Evolutionary conservation across 331 rosid genomes (phyloP).

Genomic region (Cydonia oblonga): DNA sequence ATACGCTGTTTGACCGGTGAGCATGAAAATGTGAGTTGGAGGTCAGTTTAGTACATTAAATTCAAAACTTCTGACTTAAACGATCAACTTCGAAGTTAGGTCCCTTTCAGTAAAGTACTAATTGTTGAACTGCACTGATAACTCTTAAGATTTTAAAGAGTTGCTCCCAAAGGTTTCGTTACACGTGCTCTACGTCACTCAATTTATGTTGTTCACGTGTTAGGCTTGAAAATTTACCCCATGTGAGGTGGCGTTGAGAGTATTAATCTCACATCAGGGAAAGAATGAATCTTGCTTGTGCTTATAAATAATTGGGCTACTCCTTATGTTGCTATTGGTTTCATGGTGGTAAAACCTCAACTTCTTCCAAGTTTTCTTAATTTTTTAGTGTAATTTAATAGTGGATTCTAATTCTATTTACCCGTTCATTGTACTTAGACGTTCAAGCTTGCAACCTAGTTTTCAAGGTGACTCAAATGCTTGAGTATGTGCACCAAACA

Average conservation of each 20-base stretch:
- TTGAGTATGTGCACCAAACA: not conserved
- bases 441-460: not conserved
- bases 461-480: not conserved
- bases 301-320: too few relatives aligned
- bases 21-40: not conserved
- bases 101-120: not conserved
- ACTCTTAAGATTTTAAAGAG: not conserved
- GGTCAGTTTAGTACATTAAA: not conserved
- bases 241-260: too few relatives aligned
- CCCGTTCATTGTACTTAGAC: not conserved
- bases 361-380: not conserved
- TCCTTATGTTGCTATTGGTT: too few relatives aligned
- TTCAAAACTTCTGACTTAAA: not conserved
- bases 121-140: not conserved
- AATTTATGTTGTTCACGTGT: too few relatives aligned
- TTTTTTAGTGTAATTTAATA: too few relatives aligned
- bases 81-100: not conserved
- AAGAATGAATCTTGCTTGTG: accelerated
- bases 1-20: not conserved
- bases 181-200: accelerated
- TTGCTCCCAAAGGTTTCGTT: not conserved
- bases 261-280: too few relatives aligned
- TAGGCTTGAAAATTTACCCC: too few relatives aligned
- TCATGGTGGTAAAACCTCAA: too few relatives aligned
- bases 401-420: too few relatives aligned